Conservation (phyloP, 73 alveolate genomes). For the Tetrahymena borealis region DNA sequence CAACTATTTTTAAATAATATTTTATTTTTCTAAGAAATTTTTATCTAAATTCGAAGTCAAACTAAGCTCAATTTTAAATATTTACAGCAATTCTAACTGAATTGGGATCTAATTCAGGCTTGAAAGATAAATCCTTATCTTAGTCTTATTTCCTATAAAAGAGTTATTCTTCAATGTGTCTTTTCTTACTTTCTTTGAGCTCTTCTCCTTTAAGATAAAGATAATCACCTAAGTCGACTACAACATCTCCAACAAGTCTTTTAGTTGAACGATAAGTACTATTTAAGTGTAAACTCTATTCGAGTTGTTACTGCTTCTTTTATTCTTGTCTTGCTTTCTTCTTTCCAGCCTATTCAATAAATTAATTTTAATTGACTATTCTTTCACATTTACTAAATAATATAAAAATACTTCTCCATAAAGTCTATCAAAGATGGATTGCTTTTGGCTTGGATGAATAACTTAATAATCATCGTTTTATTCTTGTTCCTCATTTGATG, state of each 20-base stretch:
- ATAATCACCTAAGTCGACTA: background rate
- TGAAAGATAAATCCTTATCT: background rate
- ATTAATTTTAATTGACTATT: background rate
- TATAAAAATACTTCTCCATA: background rate
- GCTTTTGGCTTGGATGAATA: background rate
- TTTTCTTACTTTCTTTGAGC: background rate
- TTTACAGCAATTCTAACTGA: background rate
- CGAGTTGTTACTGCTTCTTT: background rate
- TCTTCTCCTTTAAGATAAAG: background rate
- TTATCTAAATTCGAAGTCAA: background rate
- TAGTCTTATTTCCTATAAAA: background rate
- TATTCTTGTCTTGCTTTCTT: background rate
- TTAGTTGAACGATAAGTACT: background rate
- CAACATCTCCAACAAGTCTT: background rate
- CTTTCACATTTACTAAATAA: background rate
- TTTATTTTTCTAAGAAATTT: background rate
- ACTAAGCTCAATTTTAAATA: too few relatives aligned
- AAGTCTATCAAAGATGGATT: background rate
- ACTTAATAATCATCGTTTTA: background rate
- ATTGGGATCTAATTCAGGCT: background rate
- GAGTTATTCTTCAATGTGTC: background rate
- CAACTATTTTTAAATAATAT: background rate
- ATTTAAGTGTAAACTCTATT: background rate
- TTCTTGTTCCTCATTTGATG: background rate
- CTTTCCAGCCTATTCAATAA: background rate